Evolutionary conservation across 371 early-diverging fungal species (phyloP).

Genomic region (Rhizopus arrhizus): DNA sequence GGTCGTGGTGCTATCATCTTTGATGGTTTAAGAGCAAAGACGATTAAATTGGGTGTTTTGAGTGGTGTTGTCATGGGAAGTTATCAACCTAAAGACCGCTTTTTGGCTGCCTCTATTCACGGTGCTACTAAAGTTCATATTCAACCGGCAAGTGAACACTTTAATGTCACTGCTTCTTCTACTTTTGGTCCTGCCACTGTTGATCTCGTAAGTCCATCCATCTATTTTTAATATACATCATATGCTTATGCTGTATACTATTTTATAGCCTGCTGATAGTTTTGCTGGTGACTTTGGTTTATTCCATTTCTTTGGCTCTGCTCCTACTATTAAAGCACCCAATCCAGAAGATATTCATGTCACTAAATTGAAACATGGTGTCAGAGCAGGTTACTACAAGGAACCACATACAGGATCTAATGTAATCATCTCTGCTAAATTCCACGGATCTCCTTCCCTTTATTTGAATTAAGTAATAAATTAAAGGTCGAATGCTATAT

Average conservation of each 20-base stretch:
- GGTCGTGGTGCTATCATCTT: slow-evolving; percentile 33
- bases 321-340: slow-evolving; percentile 29
- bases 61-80: slow-evolving; percentile 31
- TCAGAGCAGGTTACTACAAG: slow-evolving; percentile 36
- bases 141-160: slow-evolving; percentile 21
- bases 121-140: slow-evolving; percentile 31
- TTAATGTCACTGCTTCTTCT: slow-evolving; percentile 30
- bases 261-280: slow-evolving; percentile 29
- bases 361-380: slow-evolving; percentile 23
- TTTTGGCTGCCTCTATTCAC: slow-evolving; percentile 24
- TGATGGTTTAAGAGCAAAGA: slow-evolving; percentile 31
- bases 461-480: not conserved
- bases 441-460: slow-evolving; percentile 13
- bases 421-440: slow-evolving; percentile 23
- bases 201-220: slow-evolving; percentile 24
- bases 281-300: slow-evolving; percentile 30
- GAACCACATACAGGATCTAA: slow-evolving; percentile 19
- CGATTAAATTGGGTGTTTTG: slow-evolving; percentile 25
- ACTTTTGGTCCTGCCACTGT: slow-evolving; percentile 27
- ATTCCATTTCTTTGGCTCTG: slow-evolving; percentile 21
- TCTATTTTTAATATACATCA: not conserved
- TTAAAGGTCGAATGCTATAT: not conserved
- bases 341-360: slow-evolving; percentile 40
- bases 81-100: slow-evolving; percentile 24
- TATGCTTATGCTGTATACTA: not conserved